phyloP scores from a whole-genome alignment of 345 rosid species.

The Populus simonii region DNA sequence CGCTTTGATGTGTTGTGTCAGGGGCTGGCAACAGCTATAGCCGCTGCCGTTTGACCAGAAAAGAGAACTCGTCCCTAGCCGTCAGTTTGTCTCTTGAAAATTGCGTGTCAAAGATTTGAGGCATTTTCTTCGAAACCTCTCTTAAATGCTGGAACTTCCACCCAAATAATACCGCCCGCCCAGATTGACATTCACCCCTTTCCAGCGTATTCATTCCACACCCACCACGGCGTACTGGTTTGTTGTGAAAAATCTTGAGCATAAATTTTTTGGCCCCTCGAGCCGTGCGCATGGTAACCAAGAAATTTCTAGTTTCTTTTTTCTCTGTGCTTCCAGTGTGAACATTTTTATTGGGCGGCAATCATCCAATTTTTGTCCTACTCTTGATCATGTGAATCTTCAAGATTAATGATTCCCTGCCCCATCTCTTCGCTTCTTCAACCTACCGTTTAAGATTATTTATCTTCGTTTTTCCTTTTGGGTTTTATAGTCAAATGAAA shows the following conservation, averaged over 20 bases:
- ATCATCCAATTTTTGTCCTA: background rate
- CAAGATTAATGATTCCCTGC: too few relatives aligned
- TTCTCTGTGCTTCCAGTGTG: too few relatives aligned
- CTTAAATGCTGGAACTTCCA: conserved; percentile 31
- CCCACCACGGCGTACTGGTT: background rate
- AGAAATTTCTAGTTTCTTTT: background rate
- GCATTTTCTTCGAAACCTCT: background rate
- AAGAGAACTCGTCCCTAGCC: background rate
- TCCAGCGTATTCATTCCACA: background rate
- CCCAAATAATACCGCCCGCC: conserved; percentile 28
- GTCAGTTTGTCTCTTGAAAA: background rate
- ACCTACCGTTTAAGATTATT: too few relatives aligned
- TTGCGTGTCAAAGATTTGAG: conserved; percentile 9
- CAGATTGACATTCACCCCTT: background rate
- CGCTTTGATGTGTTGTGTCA: background rate
- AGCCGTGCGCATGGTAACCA: conserved; percentile 11
- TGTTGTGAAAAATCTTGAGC: background rate
- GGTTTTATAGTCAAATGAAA: too few relatives aligned
- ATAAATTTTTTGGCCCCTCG: background rate
- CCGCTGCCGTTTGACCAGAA: background rate
- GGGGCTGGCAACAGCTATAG: too few relatives aligned
- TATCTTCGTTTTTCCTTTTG: too few relatives aligned
- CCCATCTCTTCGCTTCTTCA: too few relatives aligned
- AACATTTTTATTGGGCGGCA: background rate
- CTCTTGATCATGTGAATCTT: background rate